phyloP scores from a whole-genome alignment of 495 filamentous ascomycete species.

The Parachaetomium inaequale region DNA sequence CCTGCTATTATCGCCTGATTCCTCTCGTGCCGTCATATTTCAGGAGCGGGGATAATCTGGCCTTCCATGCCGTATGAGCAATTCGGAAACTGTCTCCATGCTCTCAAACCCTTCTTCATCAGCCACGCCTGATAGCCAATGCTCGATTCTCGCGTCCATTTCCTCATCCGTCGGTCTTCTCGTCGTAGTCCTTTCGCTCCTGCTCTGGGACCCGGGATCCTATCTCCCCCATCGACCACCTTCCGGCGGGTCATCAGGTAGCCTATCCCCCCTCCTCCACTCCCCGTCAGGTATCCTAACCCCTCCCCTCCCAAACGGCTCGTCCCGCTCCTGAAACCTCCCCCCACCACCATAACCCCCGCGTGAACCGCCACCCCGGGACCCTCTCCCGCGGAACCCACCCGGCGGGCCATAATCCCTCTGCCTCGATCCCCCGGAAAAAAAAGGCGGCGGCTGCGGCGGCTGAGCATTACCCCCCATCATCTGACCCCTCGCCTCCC shows the following conservation, averaged over 20 bases:
- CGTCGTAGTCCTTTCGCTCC: background rate
- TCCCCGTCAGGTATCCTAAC: slow-evolving; percentile 50
- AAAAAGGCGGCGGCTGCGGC: slow-evolving; percentile 33
- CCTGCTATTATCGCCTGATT: too few relatives aligned
- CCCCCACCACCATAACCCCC: slow-evolving; percentile 8
- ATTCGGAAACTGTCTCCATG: background rate
- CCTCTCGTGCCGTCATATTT: too few relatives aligned
- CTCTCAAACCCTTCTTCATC: background rate
- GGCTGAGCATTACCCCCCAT: slow-evolving; percentile 40
- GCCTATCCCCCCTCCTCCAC: slow-evolving; percentile 57
- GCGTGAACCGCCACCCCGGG: background rate
- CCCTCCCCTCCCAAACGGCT: slow-evolving; percentile 22
- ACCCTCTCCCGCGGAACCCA: slow-evolving; percentile 13
- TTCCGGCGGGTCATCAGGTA: slow-evolving; percentile 44
- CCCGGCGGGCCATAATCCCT: slow-evolving; percentile 24
- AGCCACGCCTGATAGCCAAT: background rate
- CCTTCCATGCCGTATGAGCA: too few relatives aligned
- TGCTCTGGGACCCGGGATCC: background rate
- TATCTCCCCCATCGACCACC: slow-evolving; percentile 35
- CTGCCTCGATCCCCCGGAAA: slow-evolving; percentile 24
- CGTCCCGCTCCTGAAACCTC: slow-evolving; percentile 10
- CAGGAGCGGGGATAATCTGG: too few relatives aligned
- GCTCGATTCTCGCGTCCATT: background rate
- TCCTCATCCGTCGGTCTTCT: background rate
- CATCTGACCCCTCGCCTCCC: slow-evolving; percentile 33